Conservation (phyloP, 2,329 filamentous ascomycete genomes). For the Fusarium sacchari region DNA sequence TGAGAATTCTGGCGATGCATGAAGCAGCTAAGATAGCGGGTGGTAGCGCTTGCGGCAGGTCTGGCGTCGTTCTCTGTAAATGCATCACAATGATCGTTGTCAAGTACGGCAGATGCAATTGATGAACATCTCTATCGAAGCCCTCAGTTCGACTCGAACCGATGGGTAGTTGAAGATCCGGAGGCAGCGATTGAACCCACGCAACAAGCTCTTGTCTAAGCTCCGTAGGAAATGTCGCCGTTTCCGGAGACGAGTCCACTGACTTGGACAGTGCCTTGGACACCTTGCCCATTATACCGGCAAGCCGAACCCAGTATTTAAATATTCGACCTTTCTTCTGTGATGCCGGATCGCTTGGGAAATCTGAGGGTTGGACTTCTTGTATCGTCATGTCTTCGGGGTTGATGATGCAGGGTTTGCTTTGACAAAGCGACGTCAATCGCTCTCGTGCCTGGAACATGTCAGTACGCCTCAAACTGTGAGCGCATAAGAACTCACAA, state of each 20-base stretch:
- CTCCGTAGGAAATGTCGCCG: constrained; percentile 15
- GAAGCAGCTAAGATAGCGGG: constrained; percentile 33
- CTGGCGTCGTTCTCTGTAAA: constrained; percentile 48
- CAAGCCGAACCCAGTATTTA: constrained; percentile 54
- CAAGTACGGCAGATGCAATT: constrained; percentile 55
- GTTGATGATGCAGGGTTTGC: constrained; percentile 55
- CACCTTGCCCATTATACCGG: constrained; percentile 52
- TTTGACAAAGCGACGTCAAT: constrained; percentile 55
- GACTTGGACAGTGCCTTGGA: constrained; percentile 49
- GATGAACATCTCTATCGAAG: constrained; percentile 54
- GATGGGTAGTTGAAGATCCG: constrained; percentile 31
- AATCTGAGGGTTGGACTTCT: constrained; percentile 52
- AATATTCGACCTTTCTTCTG: constrained; percentile 53
- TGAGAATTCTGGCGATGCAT: constrained; percentile 39
- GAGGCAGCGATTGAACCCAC: constrained; percentile 26
- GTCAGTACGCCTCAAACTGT: neutral
- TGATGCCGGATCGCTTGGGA: constrained; percentile 45
- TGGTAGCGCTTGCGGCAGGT: constrained; percentile 45
- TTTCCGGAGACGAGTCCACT: neutral
- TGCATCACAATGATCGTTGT: constrained; percentile 54
- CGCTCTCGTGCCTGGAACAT: constrained; percentile 28
- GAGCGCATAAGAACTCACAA: constrained; percentile 4
- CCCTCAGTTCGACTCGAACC: constrained; percentile 34
- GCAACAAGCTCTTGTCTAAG: constrained; percentile 30
- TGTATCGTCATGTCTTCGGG: constrained; percentile 54